Conservation (phyloP, 2,329 filamentous ascomycete species). For the Aspergillus pseudoglaucus region DNA sequence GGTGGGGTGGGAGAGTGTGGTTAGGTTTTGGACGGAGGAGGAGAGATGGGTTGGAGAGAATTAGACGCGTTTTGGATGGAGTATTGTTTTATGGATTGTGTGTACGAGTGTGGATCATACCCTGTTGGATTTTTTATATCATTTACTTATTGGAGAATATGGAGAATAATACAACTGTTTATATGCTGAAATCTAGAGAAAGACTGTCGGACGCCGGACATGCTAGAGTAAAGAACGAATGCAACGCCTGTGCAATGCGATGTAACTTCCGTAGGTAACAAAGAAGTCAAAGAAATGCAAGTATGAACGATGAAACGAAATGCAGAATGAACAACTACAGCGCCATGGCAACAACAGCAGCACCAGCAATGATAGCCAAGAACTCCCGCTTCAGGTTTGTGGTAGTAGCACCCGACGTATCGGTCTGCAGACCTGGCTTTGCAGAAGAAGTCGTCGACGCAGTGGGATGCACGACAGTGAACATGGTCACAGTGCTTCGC, state of each 20-base stretch:
- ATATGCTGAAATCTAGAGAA: background rate
- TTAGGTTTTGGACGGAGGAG: constrained; percentile 43
- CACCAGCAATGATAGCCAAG: constrained; percentile 35
- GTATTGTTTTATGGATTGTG: background rate
- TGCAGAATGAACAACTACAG: constrained; percentile 18
- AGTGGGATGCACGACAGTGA: constrained; percentile 39
- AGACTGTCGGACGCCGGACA: no score
- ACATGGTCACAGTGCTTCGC: constrained; percentile 37
- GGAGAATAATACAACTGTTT: background rate
- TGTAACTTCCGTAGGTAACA: no score
- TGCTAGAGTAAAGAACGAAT: background rate
- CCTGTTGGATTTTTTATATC: background rate
- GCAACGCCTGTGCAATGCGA: background rate
- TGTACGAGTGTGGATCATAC: background rate
- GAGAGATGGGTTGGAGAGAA: constrained; percentile 38
- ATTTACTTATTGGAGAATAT: no score
- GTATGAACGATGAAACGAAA: background rate
- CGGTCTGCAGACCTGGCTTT: constrained; percentile 37
- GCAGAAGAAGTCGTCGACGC: constrained; percentile 18
- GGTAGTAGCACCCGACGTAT: constrained; percentile 23
- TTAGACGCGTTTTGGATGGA: background rate
- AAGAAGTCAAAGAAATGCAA: background rate
- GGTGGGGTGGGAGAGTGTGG: constrained; percentile 40
- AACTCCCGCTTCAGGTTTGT: constrained; percentile 27
- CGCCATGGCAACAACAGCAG: constrained; percentile 34